These are phyloP conservation scores for Taxillus chinensis DNA, from an alignment of 164 flowering plant genomes.

Conservation along the genomic window DNA sequence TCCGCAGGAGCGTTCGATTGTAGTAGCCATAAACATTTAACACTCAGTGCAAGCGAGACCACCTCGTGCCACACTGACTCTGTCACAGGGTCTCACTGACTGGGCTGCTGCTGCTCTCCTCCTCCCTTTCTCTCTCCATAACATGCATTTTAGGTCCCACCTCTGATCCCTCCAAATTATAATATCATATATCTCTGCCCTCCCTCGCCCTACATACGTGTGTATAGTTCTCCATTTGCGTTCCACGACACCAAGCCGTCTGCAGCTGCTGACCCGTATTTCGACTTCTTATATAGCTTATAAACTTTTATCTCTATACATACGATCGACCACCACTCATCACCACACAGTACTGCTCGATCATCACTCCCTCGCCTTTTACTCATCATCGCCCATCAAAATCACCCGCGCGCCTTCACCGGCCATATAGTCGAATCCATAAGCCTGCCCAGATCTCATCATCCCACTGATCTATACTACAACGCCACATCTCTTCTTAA, in stretches of 20 bases:
- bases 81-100: conserved; percentile 6
- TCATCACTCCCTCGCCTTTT: no score
- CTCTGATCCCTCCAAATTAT: neutral
- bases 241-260: conserved; percentile 38
- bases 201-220: conserved; percentile 1
- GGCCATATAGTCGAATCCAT: no score
- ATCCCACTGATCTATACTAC: no score
- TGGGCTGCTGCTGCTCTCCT: neutral
- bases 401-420: no score
- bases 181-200: no score
- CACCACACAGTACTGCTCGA: no score
- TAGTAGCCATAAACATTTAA: neutral
- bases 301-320: neutral
- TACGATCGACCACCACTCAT: no score
- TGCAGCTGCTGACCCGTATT: conserved; percentile 42
- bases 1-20: neutral
- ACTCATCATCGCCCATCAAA: no score
- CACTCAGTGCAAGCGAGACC: neutral
- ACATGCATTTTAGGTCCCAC: conserved; percentile 12
- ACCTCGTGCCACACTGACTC: neutral
- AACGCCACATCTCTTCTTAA: no score
- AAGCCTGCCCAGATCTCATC: no score
- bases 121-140: conserved; percentile 6
- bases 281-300: conserved; percentile 11
- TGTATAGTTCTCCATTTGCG: conserved; percentile 13